Evolutionary conservation across 176 grass and related monocot genomes (phyloP).

Genomic region (Aegilops bicornis): DNA sequence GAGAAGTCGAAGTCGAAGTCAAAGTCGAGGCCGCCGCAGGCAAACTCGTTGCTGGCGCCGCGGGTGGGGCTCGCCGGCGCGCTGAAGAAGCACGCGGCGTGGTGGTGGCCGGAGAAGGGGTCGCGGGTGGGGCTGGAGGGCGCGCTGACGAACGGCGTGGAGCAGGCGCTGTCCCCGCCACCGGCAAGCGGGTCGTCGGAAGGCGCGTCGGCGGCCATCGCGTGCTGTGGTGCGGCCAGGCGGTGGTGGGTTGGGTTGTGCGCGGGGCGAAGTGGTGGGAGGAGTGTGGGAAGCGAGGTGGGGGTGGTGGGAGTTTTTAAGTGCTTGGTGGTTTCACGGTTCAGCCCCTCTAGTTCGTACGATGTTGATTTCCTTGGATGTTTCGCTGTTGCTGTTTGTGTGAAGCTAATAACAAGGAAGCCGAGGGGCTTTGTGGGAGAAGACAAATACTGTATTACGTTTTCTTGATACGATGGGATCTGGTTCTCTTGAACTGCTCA

Average conservation of each 20-base stretch:
- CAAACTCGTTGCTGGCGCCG: neutral
- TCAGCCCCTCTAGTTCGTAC: rapidly evolving
- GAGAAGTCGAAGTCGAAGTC: conserved; percentile 77
- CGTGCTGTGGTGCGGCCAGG: too few relatives aligned
- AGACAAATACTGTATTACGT: neutral
- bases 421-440: neutral
- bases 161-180: conserved; percentile 49
- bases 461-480: conserved; percentile 7
- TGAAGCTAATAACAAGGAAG: rapidly evolving
- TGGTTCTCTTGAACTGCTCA: conserved; percentile 7
- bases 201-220: neutral
- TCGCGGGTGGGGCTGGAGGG: conserved; percentile 62
- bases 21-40: conserved; percentile 34
- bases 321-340: neutral
- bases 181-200: neutral
- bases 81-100: conserved; percentile 77
- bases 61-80: conserved; percentile 83
- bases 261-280: neutral
- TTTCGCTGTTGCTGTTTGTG: rapidly evolving
- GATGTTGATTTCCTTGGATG: rapidly evolving
- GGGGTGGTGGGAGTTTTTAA: conserved; percentile 26
- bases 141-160: conserved; percentile 67
- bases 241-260: neutral
- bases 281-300: neutral
- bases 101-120: neutral